Base-by-base conservation (phyloP, 1,139 yeast genomes). In the Lodderomyces beijingensis region DNA sequence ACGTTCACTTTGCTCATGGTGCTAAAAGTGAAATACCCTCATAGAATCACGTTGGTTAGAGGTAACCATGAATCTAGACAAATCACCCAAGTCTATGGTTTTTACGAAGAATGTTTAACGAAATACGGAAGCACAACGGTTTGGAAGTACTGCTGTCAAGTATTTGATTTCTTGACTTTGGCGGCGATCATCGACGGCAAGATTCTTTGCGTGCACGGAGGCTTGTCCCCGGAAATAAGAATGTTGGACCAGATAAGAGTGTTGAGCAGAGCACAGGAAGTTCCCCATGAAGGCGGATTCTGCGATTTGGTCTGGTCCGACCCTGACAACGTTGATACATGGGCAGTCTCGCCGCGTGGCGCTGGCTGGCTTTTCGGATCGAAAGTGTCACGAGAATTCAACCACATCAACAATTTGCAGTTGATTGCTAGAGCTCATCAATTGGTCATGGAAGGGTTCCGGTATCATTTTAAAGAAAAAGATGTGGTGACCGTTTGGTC, bases 291-390 rank as follows among this genome's bases (percentile, higher is more conserved):
- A 60, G 98, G 98, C 42, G 96, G 97, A 3, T 91, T 91, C 59
- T 91, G 97, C 53, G 98, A 91, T 57, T 71, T 91, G 47, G 88
- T 91, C 23, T 91, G 98, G 98, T 81, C 94, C 17, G 98, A 91
- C 53, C 98, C 98, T 3, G 98, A 91, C 54, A 94, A 89, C 47
- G 96, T 89, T 27, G 96, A 88, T 43, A 86, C 95, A 14, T 91
- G 98, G 98, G 96, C 95, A 11, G 95, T 91, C n/a, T 82, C 95
- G 28, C 96, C 97, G 15, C 74, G 98, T 54, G 98, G 98, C 40
- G 98, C 98, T 0, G 98, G 98, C 12, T 91, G 96, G 96, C 66
- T 89, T 34, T 91, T 91, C 59, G 98, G 98, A 16, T 77, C 86
- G 13, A 82, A 85, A 55, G 96, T 89, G 28, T 93, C 95, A 15